Percentiles rank a stretch among this genome's conserved stretches.
These are phyloP conservation scores for Tolypocladium cylindrosporum DNA, from an alignment of 2,329 filamentous ascomycete genomes.

Conservation along the genomic window DNA sequence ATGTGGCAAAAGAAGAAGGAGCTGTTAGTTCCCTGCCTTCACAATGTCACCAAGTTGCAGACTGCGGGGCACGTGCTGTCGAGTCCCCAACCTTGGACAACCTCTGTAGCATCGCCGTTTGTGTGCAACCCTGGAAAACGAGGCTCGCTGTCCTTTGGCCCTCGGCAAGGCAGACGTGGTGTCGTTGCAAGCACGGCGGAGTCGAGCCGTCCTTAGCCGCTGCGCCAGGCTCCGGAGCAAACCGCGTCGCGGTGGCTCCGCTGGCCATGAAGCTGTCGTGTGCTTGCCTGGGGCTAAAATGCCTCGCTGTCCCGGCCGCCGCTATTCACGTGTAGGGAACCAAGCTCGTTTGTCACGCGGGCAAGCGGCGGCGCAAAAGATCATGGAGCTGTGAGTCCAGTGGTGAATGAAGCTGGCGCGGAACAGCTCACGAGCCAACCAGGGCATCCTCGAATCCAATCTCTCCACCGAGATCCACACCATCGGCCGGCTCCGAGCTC, in stretches of 20 bases:
- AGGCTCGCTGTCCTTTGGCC: background rate
- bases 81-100: background rate
- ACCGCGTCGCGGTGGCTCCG: background rate
- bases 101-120: background rate
- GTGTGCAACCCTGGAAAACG: background rate
- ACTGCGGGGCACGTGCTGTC: background rate
- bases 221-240: background rate
- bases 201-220: background rate
- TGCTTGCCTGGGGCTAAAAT: background rate
- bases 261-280: background rate
- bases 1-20: background rate
- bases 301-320: background rate
- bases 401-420: background rate
- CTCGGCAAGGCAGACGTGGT: background rate
- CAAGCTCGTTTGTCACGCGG: background rate
- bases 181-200: background rate
- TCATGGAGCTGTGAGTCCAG: background rate
- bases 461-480: background rate
- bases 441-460: background rate
- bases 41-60: background rate
- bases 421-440: background rate
- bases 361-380: background rate
- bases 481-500: constrained; percentile 7
- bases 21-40: background rate
- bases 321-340: background rate